phyloP scores from a whole-genome alignment of 129 eudicot species.

The Arctium minus region DNA sequence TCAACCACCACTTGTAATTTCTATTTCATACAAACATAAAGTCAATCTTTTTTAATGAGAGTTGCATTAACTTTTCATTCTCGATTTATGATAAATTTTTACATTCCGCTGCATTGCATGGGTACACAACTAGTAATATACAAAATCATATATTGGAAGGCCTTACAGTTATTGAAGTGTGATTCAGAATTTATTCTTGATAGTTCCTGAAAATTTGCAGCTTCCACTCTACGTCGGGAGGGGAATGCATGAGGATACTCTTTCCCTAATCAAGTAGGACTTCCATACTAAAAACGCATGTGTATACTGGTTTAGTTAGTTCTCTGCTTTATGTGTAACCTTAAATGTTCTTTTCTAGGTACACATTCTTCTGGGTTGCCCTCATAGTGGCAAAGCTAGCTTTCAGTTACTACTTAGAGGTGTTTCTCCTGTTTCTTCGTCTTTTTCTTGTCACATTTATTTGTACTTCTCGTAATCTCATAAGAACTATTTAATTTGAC shows the following conservation, averaged over 20 bases:
- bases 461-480: not conserved
- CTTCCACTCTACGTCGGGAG: constrained; percentile 96
- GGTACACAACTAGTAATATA: not conserved
- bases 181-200: not conserved
- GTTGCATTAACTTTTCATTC: not conserved
- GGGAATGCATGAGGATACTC: constrained; percentile 91
- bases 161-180: not conserved
- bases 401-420: constrained; percentile 90
- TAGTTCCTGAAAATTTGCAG: constrained; percentile 38
- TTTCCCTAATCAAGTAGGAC: constrained; percentile 81
- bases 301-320: not conserved
- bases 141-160: not conserved
- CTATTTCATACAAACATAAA: not conserved
- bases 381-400: constrained; percentile 78
- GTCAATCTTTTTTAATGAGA: not conserved
- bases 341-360: constrained; percentile 35
- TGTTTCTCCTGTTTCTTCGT: constrained; percentile 16
- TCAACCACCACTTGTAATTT: not conserved
- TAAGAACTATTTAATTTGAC: not conserved
- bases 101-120: not conserved
- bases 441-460: not conserved
- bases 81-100: not conserved
- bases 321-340: not conserved
- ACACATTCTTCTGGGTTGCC: constrained; percentile 76
- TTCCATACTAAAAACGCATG: not conserved